Percentiles rank a stretch among this genome's conserved stretches.
phyloP scores from a whole-genome alignment of 2,329 filamentous ascomycete genomes.

The Elsinoe batatas region DNA sequence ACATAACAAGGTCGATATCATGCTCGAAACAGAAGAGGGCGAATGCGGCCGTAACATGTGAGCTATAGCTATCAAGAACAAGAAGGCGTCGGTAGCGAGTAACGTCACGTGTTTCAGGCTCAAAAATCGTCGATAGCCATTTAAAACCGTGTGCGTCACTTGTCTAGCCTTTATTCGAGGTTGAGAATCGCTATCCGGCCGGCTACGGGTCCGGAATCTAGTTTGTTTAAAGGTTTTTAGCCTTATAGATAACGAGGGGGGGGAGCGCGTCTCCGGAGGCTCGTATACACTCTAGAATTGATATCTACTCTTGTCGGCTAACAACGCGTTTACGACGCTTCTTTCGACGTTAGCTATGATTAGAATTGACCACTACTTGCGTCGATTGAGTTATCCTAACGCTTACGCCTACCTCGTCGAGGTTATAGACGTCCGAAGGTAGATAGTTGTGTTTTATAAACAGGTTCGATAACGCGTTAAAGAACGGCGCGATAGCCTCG shows the following conservation, averaged over 20 bases:
- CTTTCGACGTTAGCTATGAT: neutral
- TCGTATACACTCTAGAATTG: neutral
- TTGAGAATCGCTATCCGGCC: neutral
- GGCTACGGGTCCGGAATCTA: neutral
- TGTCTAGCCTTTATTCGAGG: neutral
- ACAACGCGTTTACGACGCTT: neutral
- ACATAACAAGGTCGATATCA: constrained; percentile 5
- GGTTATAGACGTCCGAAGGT: neutral
- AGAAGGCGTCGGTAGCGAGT: neutral
- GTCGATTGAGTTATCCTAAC: neutral
- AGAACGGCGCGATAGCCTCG: neutral
- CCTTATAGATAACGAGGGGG: neutral
- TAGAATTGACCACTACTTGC: neutral
- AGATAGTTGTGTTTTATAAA: neutral
- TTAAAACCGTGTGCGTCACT: neutral
- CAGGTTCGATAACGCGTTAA: neutral
- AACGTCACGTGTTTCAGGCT: neutral
- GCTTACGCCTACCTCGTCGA: neutral
- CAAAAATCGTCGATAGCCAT: neutral
- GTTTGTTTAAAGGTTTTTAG: neutral
- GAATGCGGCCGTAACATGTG: constrained; percentile 5
- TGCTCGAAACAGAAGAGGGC: neutral
- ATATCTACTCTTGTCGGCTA: neutral
- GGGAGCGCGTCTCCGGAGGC: neutral
- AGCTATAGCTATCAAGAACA: neutral